These are phyloP conservation scores for Solanum ossicruentum DNA, from an alignment of 257 asterid genomes.

Conservation along the genomic window DNA sequence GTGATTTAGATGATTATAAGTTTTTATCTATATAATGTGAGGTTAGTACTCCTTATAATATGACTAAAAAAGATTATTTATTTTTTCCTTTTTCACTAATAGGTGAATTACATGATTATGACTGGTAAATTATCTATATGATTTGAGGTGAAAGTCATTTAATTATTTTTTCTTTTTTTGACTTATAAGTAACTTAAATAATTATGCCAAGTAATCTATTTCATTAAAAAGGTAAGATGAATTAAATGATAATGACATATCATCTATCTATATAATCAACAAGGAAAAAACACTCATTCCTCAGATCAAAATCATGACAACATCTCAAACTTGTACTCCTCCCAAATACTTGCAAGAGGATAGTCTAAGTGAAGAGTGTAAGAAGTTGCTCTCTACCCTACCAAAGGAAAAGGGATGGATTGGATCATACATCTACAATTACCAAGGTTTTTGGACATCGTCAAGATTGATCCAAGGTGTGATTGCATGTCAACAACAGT, in stretches of 20 bases:
- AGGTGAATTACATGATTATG: too few relatives aligned
- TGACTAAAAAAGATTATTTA: too few relatives aligned
- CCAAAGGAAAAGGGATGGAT: neutral
- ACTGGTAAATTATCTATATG: too few relatives aligned
- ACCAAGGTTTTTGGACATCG: neutral
- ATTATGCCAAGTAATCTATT: too few relatives aligned
- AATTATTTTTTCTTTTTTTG: neutral
- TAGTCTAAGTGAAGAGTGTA: neutral
- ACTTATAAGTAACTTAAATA: too few relatives aligned
- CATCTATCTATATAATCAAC: neutral
- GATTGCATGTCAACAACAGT: neutral
- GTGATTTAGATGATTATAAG: neutral
- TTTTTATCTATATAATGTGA: too few relatives aligned
- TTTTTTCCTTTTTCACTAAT: too few relatives aligned
- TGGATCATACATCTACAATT: neutral
- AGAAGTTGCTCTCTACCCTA: neutral
- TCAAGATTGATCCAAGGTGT: neutral
- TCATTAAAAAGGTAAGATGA: too few relatives aligned
- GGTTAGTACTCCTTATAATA: too few relatives aligned
- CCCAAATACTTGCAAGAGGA: neutral
- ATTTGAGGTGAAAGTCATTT: neutral
- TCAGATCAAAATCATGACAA: neutral
- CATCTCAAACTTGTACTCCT: neutral
- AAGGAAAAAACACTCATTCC: neutral
- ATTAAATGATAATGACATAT: neutral